phyloP scores from a whole-genome alignment of 768 basidiomycete species.

The Termitomyces sp. region DNA sequence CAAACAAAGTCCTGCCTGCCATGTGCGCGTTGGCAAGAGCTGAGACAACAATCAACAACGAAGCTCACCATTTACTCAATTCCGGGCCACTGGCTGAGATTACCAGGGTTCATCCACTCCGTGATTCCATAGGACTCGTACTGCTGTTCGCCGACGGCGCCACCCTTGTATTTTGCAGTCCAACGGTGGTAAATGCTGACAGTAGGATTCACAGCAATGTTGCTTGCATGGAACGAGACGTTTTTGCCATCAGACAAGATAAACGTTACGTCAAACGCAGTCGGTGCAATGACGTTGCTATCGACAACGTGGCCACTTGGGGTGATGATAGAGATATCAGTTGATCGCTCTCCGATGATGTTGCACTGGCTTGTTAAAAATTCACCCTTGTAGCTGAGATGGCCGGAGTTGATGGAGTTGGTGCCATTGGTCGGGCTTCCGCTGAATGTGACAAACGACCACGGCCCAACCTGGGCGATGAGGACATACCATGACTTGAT shows the following conservation, averaged over 20 bases:
- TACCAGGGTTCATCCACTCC: constrained; percentile 14
- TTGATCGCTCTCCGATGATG: constrained; percentile 12
- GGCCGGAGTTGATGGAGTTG: constrained; percentile 12
- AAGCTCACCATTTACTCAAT: constrained; percentile 29
- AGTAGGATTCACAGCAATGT: constrained; percentile 11
- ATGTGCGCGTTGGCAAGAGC: not conserved
- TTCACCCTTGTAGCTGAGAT: constrained; percentile 10
- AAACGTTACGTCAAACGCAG: constrained; percentile 12
- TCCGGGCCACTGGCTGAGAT: constrained; percentile 5
- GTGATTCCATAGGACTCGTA: constrained; percentile 9
- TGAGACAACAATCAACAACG: not conserved
- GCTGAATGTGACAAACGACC: constrained; percentile 14
- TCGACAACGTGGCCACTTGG: constrained; percentile 8
- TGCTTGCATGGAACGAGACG: constrained; percentile 12
- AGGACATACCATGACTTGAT: constrained; percentile 13
- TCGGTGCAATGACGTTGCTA: constrained; percentile 8
- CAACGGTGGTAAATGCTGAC: constrained; percentile 14
- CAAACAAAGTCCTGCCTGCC: not conserved
- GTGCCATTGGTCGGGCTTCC: constrained; percentile 9
- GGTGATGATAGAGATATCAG: constrained; percentile 10
- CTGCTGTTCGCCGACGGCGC: constrained; percentile 2
- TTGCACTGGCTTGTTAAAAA: constrained; percentile 13
- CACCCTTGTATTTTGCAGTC: constrained; percentile 11
- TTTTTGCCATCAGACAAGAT: constrained; percentile 3
- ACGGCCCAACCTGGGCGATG: constrained; percentile 14